Evolutionary conservation across 2,329 filamentous ascomycete genomes (phyloP), one percentile per base, ranked within the genome.

Genomic region (Coniochaeta prunicola): DNA sequence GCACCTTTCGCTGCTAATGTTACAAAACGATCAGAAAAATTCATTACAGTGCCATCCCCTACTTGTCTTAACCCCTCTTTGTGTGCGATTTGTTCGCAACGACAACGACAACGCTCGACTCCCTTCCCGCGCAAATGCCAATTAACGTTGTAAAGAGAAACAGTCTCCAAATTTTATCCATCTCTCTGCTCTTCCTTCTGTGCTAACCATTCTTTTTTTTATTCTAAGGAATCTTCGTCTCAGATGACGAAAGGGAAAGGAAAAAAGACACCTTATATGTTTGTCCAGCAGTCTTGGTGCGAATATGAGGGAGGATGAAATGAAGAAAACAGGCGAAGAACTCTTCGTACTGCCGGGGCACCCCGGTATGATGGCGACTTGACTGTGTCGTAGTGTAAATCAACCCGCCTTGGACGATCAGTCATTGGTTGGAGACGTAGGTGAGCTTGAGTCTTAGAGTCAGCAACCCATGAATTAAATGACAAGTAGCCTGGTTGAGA

Each of bases 341-440:
- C 19, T 30, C 4, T 19, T n/a, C 30, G 13, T 53, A n/a, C n/a
- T n/a, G 30, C 24, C 53, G 8, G 28, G n/a, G 10, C 28, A 30
- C 21, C 15, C 21, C 4, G n/a, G 12, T 9, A 21, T 24, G n/a
- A 36, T 17, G 30, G 53, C 15, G 36, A 36, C 53, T 26, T 57
- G 10, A 31, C 12, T 4, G 8, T 53, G 17, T 19, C 42, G 30
- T 19, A 24, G 15, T 38, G 5, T 8, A n/a, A 45, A 45, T 45
- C 40, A 9, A 38, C 19, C 56, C 21, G 21, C 10, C 5, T 2
- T 36, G 45, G 45, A 36, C 30, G 40, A n/a, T 68, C 63, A 73
- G 56, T 74, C 71, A 62, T 74, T 72, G 34, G 67, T 67, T 21
- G 73, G 73, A 48, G 73, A 75, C 34, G 72, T 74, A 28, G 73